phyloP scores from a whole-genome alignment of 768 basidiomycete genomes.

The Boletus rufocinnamomeus region DNA sequence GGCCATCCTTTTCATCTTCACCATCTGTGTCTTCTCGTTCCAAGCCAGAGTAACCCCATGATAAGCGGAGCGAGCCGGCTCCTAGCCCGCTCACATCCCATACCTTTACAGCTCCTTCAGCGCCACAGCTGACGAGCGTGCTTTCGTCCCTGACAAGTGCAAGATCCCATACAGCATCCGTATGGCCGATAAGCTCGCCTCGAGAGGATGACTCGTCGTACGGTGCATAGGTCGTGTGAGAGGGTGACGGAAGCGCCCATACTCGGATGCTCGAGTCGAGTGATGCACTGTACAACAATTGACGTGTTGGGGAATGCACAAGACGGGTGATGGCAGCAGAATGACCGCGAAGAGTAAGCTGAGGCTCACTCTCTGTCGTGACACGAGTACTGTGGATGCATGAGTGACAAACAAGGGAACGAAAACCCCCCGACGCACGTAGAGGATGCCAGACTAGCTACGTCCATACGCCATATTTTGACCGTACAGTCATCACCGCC shows the following conservation, averaged over 20 bases:
- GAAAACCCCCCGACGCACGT: conserved; percentile 54
- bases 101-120: conserved; percentile 90
- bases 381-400: conserved; percentile 53
- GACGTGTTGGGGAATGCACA: conserved; percentile 73
- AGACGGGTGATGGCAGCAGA: conserved; percentile 88
- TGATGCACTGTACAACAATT: conserved; percentile 86
- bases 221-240: conserved; percentile 88
- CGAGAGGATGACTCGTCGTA: conserved; percentile 80
- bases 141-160: conserved; percentile 81
- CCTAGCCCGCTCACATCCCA: conserved; percentile 84
- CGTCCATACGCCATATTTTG: conserved; percentile 93
- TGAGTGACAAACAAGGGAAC: conserved; percentile 3
- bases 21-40: conserved; percentile 44
- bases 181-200: conserved; percentile 86
- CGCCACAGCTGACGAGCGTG: conserved; percentile 85
- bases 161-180: conserved; percentile 96
- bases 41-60: conserved; percentile 79
- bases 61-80: conserved; percentile 60
- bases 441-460: conserved; percentile 69
- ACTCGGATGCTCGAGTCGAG: conserved; percentile 91
- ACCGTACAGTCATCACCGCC: conserved; percentile 95
- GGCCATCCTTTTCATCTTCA: conserved; percentile 46
- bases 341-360: conserved; percentile 91
- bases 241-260: conserved; percentile 77
- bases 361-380: conserved; percentile 88